Conservation (phyloP, 768 basidiomycete species). For the Pilatotrama ljubarskyi region DNA sequence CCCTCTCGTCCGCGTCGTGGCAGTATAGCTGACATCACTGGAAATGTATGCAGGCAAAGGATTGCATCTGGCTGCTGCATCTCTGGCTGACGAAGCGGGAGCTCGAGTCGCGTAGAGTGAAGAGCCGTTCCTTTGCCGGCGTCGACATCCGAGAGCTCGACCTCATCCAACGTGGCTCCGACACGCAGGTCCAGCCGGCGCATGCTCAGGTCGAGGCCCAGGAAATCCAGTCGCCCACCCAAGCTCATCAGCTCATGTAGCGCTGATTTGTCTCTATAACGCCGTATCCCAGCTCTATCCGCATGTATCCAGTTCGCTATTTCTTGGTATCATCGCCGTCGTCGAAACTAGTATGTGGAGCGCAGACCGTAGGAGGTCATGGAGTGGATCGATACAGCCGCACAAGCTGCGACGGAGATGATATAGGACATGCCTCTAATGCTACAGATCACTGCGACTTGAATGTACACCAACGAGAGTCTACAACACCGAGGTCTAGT, state of each 20-base stretch:
- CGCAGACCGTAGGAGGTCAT: background rate
- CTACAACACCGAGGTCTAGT: slow-evolving; percentile 37
- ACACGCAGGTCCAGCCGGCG: background rate
- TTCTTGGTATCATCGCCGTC: no score
- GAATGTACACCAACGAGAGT: slow-evolving; percentile 7
- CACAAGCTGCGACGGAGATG: slow-evolving; percentile 5
- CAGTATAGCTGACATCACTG: background rate
- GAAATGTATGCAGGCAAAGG: slow-evolving; percentile 52
- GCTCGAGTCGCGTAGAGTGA: slow-evolving; percentile 65
- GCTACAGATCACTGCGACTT: slow-evolving; percentile 25
- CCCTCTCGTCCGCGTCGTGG: background rate
- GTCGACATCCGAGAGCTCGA: slow-evolving; percentile 70
- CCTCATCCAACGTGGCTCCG: slow-evolving; percentile 39
- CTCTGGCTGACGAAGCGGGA: slow-evolving; percentile 72
- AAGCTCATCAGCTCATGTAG: no score
- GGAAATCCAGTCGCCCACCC: background rate
- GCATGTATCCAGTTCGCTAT: no score
- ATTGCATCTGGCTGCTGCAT: slow-evolving; percentile 65
- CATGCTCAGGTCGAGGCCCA: background rate
- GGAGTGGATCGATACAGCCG: slow-evolving; percentile 9
- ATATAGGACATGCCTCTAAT: slow-evolving; percentile 26
- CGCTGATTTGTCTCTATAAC: no score
- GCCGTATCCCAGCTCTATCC: background rate
- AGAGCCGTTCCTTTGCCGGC: slow-evolving; percentile 69
- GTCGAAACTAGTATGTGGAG: no score